phyloP scores from a whole-genome alignment of 345 rosid genomes.

The Psidium friedrichsthalianum region DNA sequence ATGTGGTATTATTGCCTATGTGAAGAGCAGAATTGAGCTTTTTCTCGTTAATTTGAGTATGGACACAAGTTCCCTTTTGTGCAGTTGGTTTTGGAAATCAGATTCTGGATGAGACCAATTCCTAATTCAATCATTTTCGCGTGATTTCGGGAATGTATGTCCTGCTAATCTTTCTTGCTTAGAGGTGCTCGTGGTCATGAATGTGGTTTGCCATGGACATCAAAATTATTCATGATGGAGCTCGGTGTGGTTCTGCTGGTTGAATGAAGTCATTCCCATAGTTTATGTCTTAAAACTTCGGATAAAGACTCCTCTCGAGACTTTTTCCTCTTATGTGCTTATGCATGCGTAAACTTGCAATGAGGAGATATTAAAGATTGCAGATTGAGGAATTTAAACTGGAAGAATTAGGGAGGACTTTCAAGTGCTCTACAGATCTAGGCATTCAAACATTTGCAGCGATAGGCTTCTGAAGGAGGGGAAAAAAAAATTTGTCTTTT shows the following conservation, averaged over 20 bases:
- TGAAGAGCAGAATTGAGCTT: not conserved
- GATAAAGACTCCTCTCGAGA: not conserved
- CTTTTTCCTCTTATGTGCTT: not conserved
- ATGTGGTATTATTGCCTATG: not conserved
- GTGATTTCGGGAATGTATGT: not conserved
- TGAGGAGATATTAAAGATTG: not conserved
- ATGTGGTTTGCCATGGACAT: not conserved
- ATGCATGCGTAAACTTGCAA: not conserved
- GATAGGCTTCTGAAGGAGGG: not conserved
- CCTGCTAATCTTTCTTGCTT: not conserved
- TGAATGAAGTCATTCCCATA: not conserved
- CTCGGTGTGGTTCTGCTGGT: not conserved
- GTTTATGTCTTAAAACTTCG: not conserved
- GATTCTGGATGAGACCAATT: not conserved
- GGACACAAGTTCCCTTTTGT: not conserved
- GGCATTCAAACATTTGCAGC: not conserved
- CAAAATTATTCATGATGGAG: not conserved
- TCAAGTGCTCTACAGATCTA: not conserved
- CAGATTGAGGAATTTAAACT: not conserved
- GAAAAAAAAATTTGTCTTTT: not conserved
- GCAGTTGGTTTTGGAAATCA: not conserved
- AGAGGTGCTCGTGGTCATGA: not conserved
- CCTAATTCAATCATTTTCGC: not conserved
- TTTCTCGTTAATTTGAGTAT: not conserved
- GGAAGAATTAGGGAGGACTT: not conserved